Percentiles rank a stretch among this genome's conserved stretches.
Conservation (phyloP, 2,329 filamentous ascomycete genomes). For the Aureobasidium sp. region DNA sequence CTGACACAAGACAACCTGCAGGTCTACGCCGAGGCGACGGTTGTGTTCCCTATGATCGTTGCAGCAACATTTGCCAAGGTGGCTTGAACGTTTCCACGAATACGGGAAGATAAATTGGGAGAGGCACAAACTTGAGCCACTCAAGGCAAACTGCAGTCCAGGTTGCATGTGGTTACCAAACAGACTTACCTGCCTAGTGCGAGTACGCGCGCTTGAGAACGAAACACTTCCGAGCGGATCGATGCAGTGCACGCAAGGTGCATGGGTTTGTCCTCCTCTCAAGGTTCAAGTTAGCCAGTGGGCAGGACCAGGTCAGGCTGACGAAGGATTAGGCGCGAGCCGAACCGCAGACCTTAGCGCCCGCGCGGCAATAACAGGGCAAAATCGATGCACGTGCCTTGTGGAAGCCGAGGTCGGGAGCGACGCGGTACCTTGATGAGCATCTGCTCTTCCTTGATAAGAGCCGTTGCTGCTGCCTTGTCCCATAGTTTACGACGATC, state of each 20-base stretch:
- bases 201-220: neutral
- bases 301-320: neutral
- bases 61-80: slow-evolving; percentile 55
- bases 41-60: slow-evolving; percentile 60
- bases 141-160: neutral
- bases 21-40: slow-evolving; percentile 59
- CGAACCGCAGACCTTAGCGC: slow-evolving; percentile 7
- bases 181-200: neutral
- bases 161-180: neutral
- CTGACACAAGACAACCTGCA: slow-evolving; percentile 18
- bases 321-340: slow-evolving; percentile 11
- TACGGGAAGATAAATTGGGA: neutral
- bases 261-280: neutral
- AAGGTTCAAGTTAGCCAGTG: neutral
- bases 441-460: neutral
- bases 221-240: neutral
- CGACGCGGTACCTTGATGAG: slow-evolving; percentile 2
- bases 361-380: neutral
- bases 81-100: slow-evolving; percentile 4
- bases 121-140: neutral
- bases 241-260: neutral
- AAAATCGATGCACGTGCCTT: neutral
- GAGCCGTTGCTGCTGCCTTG: neutral
- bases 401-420: neutral
- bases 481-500: neutral